A percentile compares a stretch with the other conserved stretches of the same genome.
Evolutionary conservation across 306 rosid species (phyloP).

Genomic region (Rosa chinensis): DNA sequence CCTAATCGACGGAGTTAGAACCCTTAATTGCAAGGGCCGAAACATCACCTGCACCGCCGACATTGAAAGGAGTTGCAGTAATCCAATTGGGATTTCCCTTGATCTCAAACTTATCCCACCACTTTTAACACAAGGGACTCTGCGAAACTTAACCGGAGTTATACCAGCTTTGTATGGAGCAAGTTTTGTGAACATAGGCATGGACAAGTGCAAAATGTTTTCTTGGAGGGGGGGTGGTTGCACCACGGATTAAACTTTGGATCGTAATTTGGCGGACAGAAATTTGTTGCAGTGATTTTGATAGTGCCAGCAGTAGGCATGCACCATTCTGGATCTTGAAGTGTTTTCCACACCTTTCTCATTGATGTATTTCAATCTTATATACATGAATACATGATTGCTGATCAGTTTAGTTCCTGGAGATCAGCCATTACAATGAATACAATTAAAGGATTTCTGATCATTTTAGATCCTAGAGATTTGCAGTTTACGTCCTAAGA

Average conservation of each 20-base stretch:
- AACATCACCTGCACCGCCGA: constrained; percentile 62
- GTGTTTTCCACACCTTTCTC: no score
- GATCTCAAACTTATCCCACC: constrained; percentile 57
- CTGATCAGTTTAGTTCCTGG: no score
- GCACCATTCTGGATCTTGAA: constrained; percentile 50
- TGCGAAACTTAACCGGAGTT: constrained; percentile 43
- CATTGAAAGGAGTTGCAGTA: constrained; percentile 42
- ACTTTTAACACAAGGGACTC: constrained; percentile 28
- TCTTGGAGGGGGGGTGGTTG: constrained; percentile 41
- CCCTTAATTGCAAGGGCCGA: constrained; percentile 39
- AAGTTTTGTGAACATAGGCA: constrained; percentile 51
- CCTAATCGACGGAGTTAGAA: constrained; percentile 19
- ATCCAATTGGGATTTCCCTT: constrained; percentile 49
- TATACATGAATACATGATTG: no score
- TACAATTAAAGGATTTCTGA: no score
- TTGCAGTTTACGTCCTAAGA: no score
- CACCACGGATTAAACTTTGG: constrained; percentile 46
- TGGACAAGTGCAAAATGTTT: constrained; percentile 57
- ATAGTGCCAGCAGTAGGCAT: constrained; percentile 28
- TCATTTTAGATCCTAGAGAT: no score
- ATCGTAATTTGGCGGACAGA: constrained; percentile 57
- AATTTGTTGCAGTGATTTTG: constrained; percentile 55
- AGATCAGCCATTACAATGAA: no score
- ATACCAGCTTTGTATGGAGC: constrained; percentile 52
- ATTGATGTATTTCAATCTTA: no score